Evolutionary conservation across 805 yeast species (phyloP).

Genomic region (Metschnikowia peoriensis): DNA sequence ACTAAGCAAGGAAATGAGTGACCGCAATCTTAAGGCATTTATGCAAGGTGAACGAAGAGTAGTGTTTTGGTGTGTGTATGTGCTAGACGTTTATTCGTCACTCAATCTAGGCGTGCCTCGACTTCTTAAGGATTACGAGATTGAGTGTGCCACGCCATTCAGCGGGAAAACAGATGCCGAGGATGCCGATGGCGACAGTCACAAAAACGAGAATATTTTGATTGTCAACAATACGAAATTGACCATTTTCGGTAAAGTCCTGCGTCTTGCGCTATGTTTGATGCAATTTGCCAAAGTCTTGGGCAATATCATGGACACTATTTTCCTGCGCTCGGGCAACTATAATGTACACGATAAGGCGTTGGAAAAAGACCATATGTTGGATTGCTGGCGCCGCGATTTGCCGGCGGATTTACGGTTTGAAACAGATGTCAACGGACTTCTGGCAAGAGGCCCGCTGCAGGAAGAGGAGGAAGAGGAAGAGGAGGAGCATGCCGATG

Average conservation of each 20-base stretch:
- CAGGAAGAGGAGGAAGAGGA: conserved; percentile 16
- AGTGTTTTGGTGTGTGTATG: conserved; percentile 80
- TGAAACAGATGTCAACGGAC: conserved; percentile 60
- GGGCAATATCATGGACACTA: conserved; percentile 69
- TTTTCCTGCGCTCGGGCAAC: conserved; percentile 57
- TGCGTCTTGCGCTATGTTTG: conserved; percentile 58
- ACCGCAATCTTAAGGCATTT: conserved; percentile 48
- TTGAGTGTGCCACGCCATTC: conserved; percentile 84
- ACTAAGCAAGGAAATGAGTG: conserved; percentile 37
- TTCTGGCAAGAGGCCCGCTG: conserved; percentile 32
- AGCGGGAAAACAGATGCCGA: conserved; percentile 38
- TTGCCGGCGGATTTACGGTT: conserved; percentile 61
- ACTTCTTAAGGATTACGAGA: conserved; percentile 72
- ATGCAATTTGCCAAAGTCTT: conserved; percentile 71
- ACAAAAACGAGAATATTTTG: conserved; percentile 51
- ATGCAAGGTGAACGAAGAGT: conserved; percentile 84
- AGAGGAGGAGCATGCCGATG: neutral
- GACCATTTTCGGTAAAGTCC: conserved; percentile 68
- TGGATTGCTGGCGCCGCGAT: conserved; percentile 78
- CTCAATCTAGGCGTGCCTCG: conserved; percentile 82
- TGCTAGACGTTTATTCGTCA: conserved; percentile 72
- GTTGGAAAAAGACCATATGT: conserved; percentile 52
- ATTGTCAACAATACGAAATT: conserved; percentile 58
- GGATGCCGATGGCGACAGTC: conserved; percentile 29
- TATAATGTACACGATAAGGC: conserved; percentile 27